Percentiles rank a stretch among this genome's conserved stretches.
Evolutionary conservation across 169 alveolate genomes (phyloP).

Genomic region (Eimeria sp.): DNA sequence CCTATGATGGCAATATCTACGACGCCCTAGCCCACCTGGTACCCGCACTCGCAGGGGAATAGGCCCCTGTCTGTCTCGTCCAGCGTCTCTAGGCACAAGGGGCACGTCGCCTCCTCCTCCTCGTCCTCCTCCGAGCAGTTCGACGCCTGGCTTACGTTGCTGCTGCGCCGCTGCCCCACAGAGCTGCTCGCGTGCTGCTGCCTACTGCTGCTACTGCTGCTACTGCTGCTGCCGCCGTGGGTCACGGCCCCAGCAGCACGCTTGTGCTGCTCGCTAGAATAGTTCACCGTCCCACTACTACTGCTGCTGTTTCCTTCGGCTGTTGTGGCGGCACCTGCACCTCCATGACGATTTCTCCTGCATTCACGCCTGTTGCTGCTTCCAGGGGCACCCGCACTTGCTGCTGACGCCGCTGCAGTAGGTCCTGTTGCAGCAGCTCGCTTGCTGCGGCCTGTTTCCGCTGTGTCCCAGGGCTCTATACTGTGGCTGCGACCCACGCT

Average conservation of each 20-base stretch:
- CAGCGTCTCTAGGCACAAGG: constrained; percentile 94
- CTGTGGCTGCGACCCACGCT: constrained; percentile 73
- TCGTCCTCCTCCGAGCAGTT: constrained; percentile 56
- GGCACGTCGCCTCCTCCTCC: constrained; percentile 88
- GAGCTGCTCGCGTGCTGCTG: constrained; percentile 42
- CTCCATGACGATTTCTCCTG: constrained; percentile 49
- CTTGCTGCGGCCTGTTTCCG: constrained; percentile 51
- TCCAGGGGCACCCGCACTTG: constrained; percentile 30
- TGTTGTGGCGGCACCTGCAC: neutral
- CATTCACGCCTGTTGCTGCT: constrained; percentile 52
- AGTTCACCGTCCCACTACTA: constrained; percentile 26
- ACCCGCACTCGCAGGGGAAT: constrained; percentile 95
- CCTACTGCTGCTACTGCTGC: constrained; percentile 16
- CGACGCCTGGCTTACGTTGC: constrained; percentile 49
- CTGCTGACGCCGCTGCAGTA: constrained; percentile 40
- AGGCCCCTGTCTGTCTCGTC: constrained; percentile 95
- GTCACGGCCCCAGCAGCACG: constrained; percentile 28
- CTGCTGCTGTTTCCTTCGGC: constrained; percentile 60
- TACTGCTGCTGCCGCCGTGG: constrained; percentile 22
- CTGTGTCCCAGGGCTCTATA: constrained; percentile 63
- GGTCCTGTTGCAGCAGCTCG: constrained; percentile 41
- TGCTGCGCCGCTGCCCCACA: constrained; percentile 56
- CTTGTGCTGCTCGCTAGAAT: constrained; percentile 4
- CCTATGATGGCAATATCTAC: neutral
- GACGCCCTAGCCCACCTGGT: constrained; percentile 86